A percentile compares a stretch with the other conserved stretches of the same genome.
phyloP scores from a whole-genome alignment of 108 stramenopile species.

The Pelagomonas calceolata region DNA sequence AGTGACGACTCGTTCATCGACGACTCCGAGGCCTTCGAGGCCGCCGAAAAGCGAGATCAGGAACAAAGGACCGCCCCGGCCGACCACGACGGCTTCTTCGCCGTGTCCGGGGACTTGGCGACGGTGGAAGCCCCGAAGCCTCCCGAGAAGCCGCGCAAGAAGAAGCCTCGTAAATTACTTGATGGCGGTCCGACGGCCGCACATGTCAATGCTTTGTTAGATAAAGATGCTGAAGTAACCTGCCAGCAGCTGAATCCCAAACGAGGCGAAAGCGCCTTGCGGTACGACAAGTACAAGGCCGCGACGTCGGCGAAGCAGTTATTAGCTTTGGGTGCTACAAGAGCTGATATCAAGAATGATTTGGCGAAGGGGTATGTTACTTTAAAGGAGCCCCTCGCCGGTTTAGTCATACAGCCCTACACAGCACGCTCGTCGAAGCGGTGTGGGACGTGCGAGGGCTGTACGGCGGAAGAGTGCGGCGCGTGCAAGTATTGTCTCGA shows the following conservation, averaged over 20 bases:
- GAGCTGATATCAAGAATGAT: neutral
- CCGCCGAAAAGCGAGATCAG: neutral
- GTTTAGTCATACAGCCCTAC: too few relatives aligned
- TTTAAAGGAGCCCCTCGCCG: neutral
- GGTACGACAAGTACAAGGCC: neutral
- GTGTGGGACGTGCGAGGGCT: slow-evolving; percentile 34
- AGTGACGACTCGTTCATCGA: neutral
- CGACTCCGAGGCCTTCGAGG: neutral
- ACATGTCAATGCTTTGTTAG: too few relatives aligned
- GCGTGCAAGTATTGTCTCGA: slow-evolving; percentile 36
- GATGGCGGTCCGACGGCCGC: too few relatives aligned
- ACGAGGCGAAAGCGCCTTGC: neutral
- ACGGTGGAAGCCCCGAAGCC: too few relatives aligned
- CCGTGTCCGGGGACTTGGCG: neutral
- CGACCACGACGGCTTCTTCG: neutral
- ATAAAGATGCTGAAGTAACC: neutral
- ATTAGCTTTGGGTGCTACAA: neutral
- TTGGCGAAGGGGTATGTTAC: neutral
- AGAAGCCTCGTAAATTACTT: too few relatives aligned
- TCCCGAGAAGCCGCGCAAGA: too few relatives aligned
- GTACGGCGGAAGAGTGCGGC: slow-evolving; percentile 39
- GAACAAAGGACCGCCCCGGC: neutral
- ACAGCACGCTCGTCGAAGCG: too few relatives aligned
- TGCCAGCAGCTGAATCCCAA: neutral
- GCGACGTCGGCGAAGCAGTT: neutral